These are phyloP conservation scores for Apiotrichum veenhuisii DNA, from an alignment of 1,284 basidiomycete genomes.

Conservation along the genomic window DNA sequence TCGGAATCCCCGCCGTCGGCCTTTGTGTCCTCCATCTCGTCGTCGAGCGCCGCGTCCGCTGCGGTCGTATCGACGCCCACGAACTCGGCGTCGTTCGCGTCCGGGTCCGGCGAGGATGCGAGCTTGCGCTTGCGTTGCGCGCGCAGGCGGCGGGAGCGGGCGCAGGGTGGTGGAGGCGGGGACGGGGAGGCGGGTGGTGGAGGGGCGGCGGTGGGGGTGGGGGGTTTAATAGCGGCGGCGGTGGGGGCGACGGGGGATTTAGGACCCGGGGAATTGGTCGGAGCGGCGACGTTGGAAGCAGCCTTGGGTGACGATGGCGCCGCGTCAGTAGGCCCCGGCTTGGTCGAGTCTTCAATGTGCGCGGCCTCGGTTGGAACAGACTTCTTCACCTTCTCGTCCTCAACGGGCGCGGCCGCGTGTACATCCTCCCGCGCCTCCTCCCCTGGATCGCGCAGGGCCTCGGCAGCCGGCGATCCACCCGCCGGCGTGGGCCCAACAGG, in stretches of 20 bases:
- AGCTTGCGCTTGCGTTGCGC: slow-evolving; percentile 19
- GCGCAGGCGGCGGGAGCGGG: slow-evolving; percentile 22
- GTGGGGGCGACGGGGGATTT: not conserved
- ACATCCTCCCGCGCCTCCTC: no score
- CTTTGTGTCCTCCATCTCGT: slow-evolving; percentile 51
- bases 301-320: no score
- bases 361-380: no score
- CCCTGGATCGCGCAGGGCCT: no score
- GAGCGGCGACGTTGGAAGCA: no score
- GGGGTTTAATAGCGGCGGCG: no score
- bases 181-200: not conserved
- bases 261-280: no score
- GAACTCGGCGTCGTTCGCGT: slow-evolving; percentile 48
- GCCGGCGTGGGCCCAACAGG: not conserved
- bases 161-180: not conserved
- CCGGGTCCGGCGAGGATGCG: slow-evolving; percentile 36
- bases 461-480: no score
- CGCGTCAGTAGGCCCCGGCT: not conserved
- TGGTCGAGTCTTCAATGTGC: no score
- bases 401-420: no score
- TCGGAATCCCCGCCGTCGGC: slow-evolving; percentile 51
- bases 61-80: slow-evolving; percentile 30
- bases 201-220: not conserved
- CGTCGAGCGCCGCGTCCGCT: slow-evolving; percentile 46
- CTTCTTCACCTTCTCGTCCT: no score